Conservation (phyloP, 2,329 filamentous ascomycete genomes). For the Pseudopyrenochaeta lycopersici region DNA sequence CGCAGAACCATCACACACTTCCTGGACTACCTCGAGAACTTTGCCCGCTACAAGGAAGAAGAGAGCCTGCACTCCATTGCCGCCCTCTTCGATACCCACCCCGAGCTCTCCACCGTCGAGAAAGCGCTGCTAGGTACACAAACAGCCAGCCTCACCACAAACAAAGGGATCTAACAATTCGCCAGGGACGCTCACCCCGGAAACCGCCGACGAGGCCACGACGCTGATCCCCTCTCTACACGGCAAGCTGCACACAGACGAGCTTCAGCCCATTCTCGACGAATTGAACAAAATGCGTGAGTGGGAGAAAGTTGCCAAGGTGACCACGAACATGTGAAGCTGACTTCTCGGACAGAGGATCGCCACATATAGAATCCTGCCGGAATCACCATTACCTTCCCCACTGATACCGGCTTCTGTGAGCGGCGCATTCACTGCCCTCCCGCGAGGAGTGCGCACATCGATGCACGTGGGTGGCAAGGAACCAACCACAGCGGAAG, state of each 20-base stretch:
- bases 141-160: not conserved
- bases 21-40: conserved; percentile 90
- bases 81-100: conserved; percentile 79
- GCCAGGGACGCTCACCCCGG: conserved; percentile 87
- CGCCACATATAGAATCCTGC: conserved; percentile 27
- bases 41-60: conserved; percentile 94
- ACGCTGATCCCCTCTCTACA: conserved; percentile 89
- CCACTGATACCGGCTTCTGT: not conserved
- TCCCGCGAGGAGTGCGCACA: not conserved
- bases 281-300: conserved; percentile 84
- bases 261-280: conserved; percentile 85
- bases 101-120: conserved; percentile 89
- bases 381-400: not conserved
- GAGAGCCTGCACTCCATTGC: conserved; percentile 96
- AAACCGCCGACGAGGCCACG: conserved; percentile 93
- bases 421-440: not conserved
- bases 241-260: conserved; percentile 90
- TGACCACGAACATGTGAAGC: conserved; percentile 6
- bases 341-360: conserved; percentile 37
- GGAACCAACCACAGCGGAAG: not conserved
- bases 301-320: conserved; percentile 14
- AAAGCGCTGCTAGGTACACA: conserved; percentile 82
- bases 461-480: not conserved
- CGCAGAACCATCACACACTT: conserved; percentile 84
- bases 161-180: conserved; percentile 17